These are phyloP conservation scores for Ogataea nonfermentans DNA, from an alignment of 805 yeast species.

Conservation along the genomic window DNA sequence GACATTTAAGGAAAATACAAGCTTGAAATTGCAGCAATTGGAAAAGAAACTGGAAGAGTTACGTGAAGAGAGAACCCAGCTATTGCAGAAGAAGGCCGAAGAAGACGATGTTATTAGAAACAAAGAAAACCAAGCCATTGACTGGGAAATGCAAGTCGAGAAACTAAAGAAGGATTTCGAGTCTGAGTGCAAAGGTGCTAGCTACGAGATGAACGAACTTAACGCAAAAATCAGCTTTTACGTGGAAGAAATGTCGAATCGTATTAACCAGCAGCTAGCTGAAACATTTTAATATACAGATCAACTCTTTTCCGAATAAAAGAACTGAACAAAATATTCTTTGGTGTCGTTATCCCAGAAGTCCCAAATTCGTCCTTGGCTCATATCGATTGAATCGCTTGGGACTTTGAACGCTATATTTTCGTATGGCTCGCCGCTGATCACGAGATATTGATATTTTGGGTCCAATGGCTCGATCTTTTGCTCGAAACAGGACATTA, in stretches of 20 bases:
- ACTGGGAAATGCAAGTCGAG: constrained; percentile 34
- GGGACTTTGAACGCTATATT: constrained; percentile 77
- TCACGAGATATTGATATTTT: constrained; percentile 65
- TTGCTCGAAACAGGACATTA: constrained; percentile 78
- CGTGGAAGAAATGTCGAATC: constrained; percentile 47
- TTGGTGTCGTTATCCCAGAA: constrained; percentile 70
- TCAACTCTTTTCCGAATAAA: constrained; percentile 39
- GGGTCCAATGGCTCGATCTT: constrained; percentile 43
- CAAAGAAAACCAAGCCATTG: constrained; percentile 19
- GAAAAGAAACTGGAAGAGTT: constrained; percentile 43
- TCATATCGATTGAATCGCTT: constrained; percentile 45
- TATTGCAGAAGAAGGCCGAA: constrained; percentile 46
- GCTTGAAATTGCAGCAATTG: constrained; percentile 42
- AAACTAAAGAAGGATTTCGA: constrained; percentile 45
- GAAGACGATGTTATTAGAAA: constrained; percentile 43
- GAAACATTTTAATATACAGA: constrained; percentile 6
- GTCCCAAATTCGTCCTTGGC: constrained; percentile 55
- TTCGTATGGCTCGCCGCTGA: constrained; percentile 91
- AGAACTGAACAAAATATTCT: constrained; percentile 68
- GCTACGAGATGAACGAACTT: constrained; percentile 51
- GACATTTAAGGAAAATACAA: constrained; percentile 26
- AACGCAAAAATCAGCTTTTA: constrained; percentile 56
- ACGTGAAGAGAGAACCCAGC: constrained; percentile 44
- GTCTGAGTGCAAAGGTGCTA: constrained; percentile 51
- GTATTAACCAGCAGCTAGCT: constrained; percentile 10